Base-by-base conservation (phyloP, 2,329 filamentous ascomycete genomes). In the Paradendryphiella salina region DNA sequence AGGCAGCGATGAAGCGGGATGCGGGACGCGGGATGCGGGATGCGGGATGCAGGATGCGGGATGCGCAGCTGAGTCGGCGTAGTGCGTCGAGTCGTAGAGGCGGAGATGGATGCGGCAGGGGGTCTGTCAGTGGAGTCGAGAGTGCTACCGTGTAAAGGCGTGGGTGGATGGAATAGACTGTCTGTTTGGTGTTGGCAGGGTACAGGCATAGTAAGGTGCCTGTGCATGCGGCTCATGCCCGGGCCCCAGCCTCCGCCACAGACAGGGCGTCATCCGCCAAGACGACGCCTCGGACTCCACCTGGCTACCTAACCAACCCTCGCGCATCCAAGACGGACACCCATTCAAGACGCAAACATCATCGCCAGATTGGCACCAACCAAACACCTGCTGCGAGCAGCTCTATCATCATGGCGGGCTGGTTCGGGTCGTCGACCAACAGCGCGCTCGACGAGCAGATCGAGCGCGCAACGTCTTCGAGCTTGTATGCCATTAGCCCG, bases 401-500 rank as follows among this genome's bases (percentile, higher is more conserved):
- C 45, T 41, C 29, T 36, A 28, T 20, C 63, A 64, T 40, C 81
- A 96, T 96, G 92, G 87, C 90, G 72, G 91, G 92, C 81, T 99
- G 93, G 93, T 97, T 96, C 73, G 65, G 62, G 50, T 89, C 88
- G 63, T 93, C 90, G 73, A 84, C 86, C 76, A 90, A 90, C 75
- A 89, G 87, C 70, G 90, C 91, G 77, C 82, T 99, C 76, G 94
- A 99, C 76, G 92, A 96, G 77, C 94, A 97, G 82, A 88, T 99
- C 69, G 93, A 96, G 74, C 90, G 88, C 75, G 94, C 94, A 44
- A 99, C 94, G 13, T 87, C 89, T 61, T 96, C 90, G 71, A 97
- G 92, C 75, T 81, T 99, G 88, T 96, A 84, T 57, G 61, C 43
- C 11, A 13, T 8, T 1, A 11, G 13, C 26, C n/a, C 13, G 9